Evolutionary conservation across 2,329 filamentous ascomycete species (phyloP).

Genomic region (Aspergillus transmontanensis): DNA sequence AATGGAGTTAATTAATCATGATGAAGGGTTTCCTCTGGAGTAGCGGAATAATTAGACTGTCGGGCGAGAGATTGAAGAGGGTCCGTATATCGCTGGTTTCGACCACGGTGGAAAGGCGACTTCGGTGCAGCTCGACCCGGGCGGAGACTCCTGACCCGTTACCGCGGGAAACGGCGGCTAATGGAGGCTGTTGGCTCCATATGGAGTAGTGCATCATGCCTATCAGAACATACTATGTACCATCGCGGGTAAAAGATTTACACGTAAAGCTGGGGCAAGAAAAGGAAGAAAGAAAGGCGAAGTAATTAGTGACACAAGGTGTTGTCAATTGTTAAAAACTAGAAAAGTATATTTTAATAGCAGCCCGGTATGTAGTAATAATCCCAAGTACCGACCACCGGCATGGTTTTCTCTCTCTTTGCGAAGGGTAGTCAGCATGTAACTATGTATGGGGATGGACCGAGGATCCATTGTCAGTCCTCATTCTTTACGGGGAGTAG

Average conservation of each 20-base stretch:
- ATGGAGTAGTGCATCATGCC: background rate
- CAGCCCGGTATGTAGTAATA: no score
- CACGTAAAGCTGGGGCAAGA: background rate
- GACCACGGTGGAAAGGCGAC: constrained; percentile 1
- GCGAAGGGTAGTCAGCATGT: background rate
- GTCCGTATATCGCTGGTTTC: constrained; percentile 2
- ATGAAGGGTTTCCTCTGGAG: background rate
- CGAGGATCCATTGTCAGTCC: background rate
- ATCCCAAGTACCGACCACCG: no score
- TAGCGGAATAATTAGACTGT: background rate
- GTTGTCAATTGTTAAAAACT: no score
- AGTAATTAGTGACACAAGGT: background rate
- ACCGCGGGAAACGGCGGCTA: constrained; percentile 21
- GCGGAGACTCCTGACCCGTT: constrained; percentile 14
- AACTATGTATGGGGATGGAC: background rate
- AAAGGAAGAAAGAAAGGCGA: background rate
- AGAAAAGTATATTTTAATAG: background rate
- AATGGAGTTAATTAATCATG: background rate
- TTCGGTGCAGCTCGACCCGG: constrained; percentile 15
- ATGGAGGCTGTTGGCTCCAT: background rate
- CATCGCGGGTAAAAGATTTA: background rate
- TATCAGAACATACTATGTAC: background rate
- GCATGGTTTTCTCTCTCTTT: background rate
- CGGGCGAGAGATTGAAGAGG: background rate
- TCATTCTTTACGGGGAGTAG: background rate